These are phyloP conservation scores for Coprinellus aureogranulatus DNA, from an alignment of 768 basidiomycete genomes.

Conservation along the genomic window DNA sequence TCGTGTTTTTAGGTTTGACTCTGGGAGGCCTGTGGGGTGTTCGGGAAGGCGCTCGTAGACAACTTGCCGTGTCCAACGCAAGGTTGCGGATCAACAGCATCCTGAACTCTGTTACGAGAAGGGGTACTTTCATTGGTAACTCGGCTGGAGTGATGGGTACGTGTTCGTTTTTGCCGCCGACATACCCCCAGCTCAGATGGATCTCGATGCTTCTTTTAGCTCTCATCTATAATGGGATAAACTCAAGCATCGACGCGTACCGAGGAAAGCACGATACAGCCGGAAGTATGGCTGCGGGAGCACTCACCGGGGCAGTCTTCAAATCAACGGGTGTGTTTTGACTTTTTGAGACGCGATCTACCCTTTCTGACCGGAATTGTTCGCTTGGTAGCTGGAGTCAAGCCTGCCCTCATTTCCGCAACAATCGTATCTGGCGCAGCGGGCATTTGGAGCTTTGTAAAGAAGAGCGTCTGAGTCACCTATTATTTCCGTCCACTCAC, in stretches of 20 bases:
- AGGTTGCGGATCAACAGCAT: constrained; percentile 95
- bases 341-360: constrained; percentile 27
- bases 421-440: constrained; percentile 87
- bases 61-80: constrained; percentile 79
- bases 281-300: constrained; percentile 92
- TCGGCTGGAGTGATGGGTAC: constrained; percentile 95
- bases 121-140: constrained; percentile 98
- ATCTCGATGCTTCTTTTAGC: constrained; percentile 58
- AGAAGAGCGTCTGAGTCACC: constrained; percentile 74
- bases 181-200: constrained; percentile 26
- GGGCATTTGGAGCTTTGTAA: constrained; percentile 93
- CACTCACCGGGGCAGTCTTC: constrained; percentile 84
- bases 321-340: constrained; percentile 83
- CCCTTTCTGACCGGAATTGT: constrained; percentile 22
- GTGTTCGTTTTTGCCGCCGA: constrained; percentile 38
- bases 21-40: constrained; percentile 95
- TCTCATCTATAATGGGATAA: constrained; percentile 93
- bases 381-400: constrained; percentile 76
- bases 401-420: constrained; percentile 85
- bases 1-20: constrained; percentile 76
- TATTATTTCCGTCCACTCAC: constrained; percentile 28
- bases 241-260: constrained; percentile 85
- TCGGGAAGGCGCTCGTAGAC: constrained; percentile 88
- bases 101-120: constrained; percentile 92
- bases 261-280: constrained; percentile 89